Percentiles rank a stretch among this genome's conserved stretches.
These are phyloP conservation scores for Pyracantha coccinea DNA, from an alignment of 331 rosid species.

Conservation along the genomic window DNA sequence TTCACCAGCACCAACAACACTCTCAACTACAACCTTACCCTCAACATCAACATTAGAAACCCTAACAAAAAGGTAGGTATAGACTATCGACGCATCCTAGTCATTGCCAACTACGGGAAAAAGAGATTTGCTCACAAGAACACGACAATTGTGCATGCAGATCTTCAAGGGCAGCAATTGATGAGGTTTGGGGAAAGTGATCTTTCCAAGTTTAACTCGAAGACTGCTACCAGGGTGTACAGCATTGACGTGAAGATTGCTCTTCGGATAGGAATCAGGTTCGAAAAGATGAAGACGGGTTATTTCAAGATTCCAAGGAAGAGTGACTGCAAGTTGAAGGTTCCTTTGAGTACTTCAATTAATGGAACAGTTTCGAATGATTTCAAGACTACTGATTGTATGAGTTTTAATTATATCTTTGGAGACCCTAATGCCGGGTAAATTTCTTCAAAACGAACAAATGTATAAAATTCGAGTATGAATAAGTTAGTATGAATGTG, in stretches of 20 bases:
- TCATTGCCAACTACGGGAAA: not conserved
- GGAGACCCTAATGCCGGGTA: not conserved
- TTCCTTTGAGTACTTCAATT: not conserved
- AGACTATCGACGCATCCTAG: not conserved
- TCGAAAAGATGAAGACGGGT: conserved; percentile 1
- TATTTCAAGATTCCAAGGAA: conserved; percentile 5
- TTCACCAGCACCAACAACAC: conserved; percentile 15
- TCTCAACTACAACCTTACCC: conserved; percentile 22
- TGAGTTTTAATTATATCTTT: not conserved
- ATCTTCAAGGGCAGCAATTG: not conserved
- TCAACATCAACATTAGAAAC: conserved; percentile 27
- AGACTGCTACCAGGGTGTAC: conserved; percentile 12
- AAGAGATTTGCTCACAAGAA: conserved; percentile 9
- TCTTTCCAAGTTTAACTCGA: conserved; percentile 2
- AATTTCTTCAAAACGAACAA: no score
- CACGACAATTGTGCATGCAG: not conserved
- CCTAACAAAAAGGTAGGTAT: conserved; percentile 29
- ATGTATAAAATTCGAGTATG: no score
- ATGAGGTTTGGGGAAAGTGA: conserved; percentile 1
- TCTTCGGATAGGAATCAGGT: conserved; percentile 4
- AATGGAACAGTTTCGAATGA: not conserved
- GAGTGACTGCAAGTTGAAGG: conserved; percentile 13
- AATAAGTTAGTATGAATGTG: no score
- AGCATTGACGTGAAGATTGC: conserved; percentile 12
- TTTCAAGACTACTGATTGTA: not conserved